These are phyloP conservation scores for Cordyceps fumosorosea DNA, from an alignment of 2,329 filamentous ascomycete genomes.

Conservation along the genomic window DNA sequence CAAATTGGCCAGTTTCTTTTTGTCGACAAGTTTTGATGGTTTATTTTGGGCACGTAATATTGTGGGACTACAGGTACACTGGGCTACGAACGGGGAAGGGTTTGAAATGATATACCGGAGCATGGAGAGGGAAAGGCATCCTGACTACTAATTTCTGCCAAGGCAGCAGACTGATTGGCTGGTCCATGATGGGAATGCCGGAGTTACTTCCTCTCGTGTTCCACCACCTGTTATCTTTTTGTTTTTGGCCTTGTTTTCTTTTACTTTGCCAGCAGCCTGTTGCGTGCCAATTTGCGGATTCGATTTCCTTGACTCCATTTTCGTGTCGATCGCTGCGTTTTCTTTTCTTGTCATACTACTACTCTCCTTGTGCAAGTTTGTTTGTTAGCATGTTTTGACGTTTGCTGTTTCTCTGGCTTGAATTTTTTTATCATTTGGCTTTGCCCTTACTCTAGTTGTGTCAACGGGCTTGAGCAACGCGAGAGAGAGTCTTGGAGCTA, in stretches of 20 bases:
- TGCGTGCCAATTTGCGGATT: constrained; percentile 28
- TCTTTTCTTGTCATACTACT: constrained; percentile 20
- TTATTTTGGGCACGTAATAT: constrained; percentile 16
- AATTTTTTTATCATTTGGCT: constrained; percentile 33
- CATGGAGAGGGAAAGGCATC: constrained; percentile 24
- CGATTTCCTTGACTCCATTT: constrained; percentile 11
- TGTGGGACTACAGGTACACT: constrained; percentile 13
- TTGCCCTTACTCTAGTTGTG: constrained; percentile 9
- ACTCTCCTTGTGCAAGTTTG: constrained; percentile 20
- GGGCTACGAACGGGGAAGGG: constrained; percentile 11
- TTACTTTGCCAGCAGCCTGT: constrained; percentile 29
- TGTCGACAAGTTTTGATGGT: constrained; percentile 13
- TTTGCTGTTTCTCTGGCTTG: constrained; percentile 51
- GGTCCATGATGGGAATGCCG: constrained; percentile 42
- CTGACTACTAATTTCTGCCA: constrained; percentile 37
- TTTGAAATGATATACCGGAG: constrained; percentile 15
- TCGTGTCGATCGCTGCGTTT: constrained; percentile 7
- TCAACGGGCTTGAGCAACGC: constrained; percentile 9
- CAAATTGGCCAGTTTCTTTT: constrained; percentile 10
- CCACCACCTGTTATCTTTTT: constrained; percentile 30
- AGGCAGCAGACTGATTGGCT: constrained; percentile 39
- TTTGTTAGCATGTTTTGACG: constrained; percentile 19
- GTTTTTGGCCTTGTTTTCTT: constrained; percentile 28
- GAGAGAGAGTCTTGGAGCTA: not conserved
- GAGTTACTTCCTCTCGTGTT: constrained; percentile 21